These are phyloP conservation scores for Setaria viridis DNA, from an alignment of 202 grass and related monocot species.

Conservation along the genomic window DNA sequence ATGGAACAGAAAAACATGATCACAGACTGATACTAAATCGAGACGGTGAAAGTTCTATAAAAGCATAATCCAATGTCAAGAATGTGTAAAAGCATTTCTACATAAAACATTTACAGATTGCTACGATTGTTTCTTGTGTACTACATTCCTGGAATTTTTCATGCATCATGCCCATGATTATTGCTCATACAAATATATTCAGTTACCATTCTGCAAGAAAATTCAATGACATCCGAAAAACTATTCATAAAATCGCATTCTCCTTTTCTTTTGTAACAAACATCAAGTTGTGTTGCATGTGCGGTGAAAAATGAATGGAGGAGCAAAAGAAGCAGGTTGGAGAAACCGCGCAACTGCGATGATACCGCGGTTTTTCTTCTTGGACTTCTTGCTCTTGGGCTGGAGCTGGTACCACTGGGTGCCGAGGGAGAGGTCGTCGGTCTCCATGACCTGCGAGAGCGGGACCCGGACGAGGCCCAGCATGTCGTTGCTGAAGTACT, in stretches of 20 bases:
- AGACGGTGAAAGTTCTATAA: neutral
- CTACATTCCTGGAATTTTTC: neutral
- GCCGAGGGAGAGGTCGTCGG: slow-evolving; percentile 62
- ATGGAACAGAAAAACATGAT: neutral
- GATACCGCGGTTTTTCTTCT: slow-evolving; percentile 77
- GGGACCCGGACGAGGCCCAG: slow-evolving; percentile 58
- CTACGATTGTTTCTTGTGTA: neutral
- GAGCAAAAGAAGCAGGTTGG: neutral
- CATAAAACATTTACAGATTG: neutral
- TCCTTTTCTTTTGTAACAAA: too few relatives aligned
- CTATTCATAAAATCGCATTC: too few relatives aligned
- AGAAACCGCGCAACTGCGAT: slow-evolving; percentile 26
- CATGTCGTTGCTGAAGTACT: slow-evolving; percentile 74
- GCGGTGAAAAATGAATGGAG: neutral
- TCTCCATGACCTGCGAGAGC: slow-evolving; percentile 60
- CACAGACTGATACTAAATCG: neutral
- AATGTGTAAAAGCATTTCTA: neutral
- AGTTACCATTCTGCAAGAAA: neutral
- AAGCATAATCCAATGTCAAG: neutral
- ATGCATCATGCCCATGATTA: neutral
- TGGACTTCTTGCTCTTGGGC: slow-evolving; percentile 72
- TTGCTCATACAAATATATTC: neutral
- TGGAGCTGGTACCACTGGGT: slow-evolving; percentile 73
- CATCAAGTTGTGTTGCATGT: too few relatives aligned
- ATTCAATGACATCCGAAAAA: neutral